Percentiles rank a stretch among this genome's conserved stretches.
Evolutionary conservation across 148 eudicot genomes (phyloP).

Genomic region (Vaccinium vitisidaea): DNA sequence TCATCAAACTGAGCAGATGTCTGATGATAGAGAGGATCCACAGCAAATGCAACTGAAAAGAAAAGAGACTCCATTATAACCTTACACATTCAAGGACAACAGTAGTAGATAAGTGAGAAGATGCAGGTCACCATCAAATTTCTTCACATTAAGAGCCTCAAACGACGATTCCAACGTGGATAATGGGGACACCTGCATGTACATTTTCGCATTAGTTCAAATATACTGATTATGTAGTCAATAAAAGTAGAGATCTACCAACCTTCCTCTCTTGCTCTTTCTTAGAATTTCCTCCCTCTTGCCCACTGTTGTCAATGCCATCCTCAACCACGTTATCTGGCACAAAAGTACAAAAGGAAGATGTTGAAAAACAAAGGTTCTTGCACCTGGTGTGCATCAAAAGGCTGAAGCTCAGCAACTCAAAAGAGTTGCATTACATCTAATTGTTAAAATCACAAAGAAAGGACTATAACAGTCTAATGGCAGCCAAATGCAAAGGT

Average conservation of each 20-base stretch:
- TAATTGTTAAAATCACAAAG: not conserved
- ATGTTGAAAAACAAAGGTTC: not conserved
- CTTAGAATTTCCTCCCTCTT: constrained; percentile 31
- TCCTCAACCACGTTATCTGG: constrained; percentile 33
- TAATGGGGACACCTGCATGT: constrained; percentile 77
- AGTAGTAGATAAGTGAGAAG: constrained; percentile 12
- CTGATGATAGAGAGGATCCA: constrained; percentile 97
- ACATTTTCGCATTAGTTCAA: constrained; percentile 7
- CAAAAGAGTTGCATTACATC: not conserved
- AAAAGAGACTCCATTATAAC: constrained; percentile 6
- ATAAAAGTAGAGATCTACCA: not conserved
- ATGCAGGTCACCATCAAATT: constrained; percentile 75
- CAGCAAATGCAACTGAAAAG: constrained; percentile 78
- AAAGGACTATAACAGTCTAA: not conserved
- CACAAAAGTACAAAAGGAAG: not conserved
- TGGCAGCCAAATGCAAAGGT: not conserved
- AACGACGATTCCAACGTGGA: constrained; percentile 90
- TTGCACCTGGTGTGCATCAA: not conserved
- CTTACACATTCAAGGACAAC: not conserved
- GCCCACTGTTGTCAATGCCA: constrained; percentile 25
- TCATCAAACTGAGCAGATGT: constrained; percentile 98
- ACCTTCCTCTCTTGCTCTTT: constrained; percentile 49
- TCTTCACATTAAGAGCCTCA: constrained; percentile 82
- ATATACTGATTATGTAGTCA: not conserved
- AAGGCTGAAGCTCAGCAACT: constrained; percentile 5